Conservation (phyloP, 2,329 filamentous ascomycete genomes). For the Phyllosticta citriasiana region DNA sequence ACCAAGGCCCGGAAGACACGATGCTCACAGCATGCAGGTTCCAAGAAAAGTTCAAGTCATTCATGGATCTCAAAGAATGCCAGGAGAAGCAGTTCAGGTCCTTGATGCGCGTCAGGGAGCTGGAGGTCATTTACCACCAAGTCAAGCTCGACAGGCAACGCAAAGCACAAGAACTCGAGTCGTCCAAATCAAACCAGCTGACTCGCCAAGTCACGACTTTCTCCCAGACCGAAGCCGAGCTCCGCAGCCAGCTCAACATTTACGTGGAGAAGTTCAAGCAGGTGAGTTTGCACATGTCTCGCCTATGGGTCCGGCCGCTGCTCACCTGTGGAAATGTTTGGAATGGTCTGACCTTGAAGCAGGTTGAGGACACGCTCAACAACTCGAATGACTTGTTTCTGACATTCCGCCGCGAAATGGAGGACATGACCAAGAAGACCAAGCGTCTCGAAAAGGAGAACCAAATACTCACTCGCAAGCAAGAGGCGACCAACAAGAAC, state of each 20-base stretch:
- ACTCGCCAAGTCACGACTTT: slow-evolving; percentile 91
- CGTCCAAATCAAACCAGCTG: slow-evolving; percentile 68
- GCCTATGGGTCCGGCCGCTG: slow-evolving; percentile 7
- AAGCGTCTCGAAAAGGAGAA: slow-evolving; percentile 97
- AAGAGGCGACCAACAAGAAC: slow-evolving; percentile 86
- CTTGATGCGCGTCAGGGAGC: slow-evolving; percentile 83
- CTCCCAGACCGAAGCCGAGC: slow-evolving; percentile 87
- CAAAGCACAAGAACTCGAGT: slow-evolving; percentile 75
- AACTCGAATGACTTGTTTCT: slow-evolving; percentile 97
- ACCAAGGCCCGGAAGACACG: not conserved
- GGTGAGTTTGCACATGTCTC: slow-evolving; percentile 43
- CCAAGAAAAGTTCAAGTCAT: slow-evolving; percentile 78
- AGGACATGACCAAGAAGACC: slow-evolving; percentile 99
- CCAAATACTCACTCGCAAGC: slow-evolving; percentile 78
- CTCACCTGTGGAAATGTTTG: slow-evolving; percentile 15
- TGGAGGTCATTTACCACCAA: slow-evolving; percentile 87
- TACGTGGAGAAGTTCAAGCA: slow-evolving; percentile 99
- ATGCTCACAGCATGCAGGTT: slow-evolving; percentile 29
- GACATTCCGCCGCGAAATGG: slow-evolving; percentile 97
- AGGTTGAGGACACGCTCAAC: slow-evolving; percentile 98
- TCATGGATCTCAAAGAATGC: slow-evolving; percentile 93
- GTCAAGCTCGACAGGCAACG: slow-evolving; percentile 83
- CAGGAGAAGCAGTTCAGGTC: slow-evolving; percentile 91
- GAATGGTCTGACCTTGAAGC: slow-evolving; percentile 25
- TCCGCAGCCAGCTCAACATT: slow-evolving; percentile 90